Percentiles rank a stretch among this genome's conserved stretches.
These are phyloP conservation scores for Fusarium sp. DNA, from an alignment of 2,329 filamentous ascomycete genomes.

Conservation along the genomic window DNA sequence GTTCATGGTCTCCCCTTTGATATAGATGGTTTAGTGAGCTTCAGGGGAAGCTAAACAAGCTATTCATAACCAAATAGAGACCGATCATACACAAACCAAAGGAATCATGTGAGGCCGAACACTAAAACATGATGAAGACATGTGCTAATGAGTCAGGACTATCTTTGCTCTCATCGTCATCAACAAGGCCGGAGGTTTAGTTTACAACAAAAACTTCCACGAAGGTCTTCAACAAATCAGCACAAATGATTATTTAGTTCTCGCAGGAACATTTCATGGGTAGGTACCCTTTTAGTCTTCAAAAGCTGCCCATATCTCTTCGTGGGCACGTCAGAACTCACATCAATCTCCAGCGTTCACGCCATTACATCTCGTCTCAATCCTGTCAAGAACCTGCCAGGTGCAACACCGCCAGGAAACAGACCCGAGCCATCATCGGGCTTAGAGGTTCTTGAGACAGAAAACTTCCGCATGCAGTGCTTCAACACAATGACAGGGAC, in stretches of 20 bases:
- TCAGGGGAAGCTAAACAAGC: slow-evolving; percentile 22
- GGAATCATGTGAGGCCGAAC: slow-evolving; percentile 28
- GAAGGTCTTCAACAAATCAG: slow-evolving; percentile 86
- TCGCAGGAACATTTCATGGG: slow-evolving; percentile 98
- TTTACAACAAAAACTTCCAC: slow-evolving; percentile 96
- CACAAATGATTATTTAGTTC: slow-evolving; percentile 95
- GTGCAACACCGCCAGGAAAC: slow-evolving; percentile 51
- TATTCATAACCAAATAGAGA: slow-evolving; percentile 2
- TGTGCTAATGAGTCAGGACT: slow-evolving; percentile 67
- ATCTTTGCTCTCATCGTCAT: slow-evolving; percentile 96
- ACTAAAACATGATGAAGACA: neutral
- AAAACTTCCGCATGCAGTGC: slow-evolving; percentile 94
- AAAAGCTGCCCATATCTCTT: neutral
- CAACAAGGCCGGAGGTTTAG: slow-evolving; percentile 96
- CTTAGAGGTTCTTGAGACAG: slow-evolving; percentile 91
- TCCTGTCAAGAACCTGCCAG: slow-evolving; percentile 57
- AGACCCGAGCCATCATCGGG: slow-evolving; percentile 76
- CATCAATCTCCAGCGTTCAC: slow-evolving; percentile 63
- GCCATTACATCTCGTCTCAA: slow-evolving; percentile 73
- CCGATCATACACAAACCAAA: slow-evolving; percentile 7
- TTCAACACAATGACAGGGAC: slow-evolving; percentile 94
- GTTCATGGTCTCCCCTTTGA: slow-evolving; percentile 31
- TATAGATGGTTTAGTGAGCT: slow-evolving; percentile 38
- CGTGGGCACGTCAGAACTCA: slow-evolving; percentile 8
- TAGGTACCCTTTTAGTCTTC: slow-evolving; percentile 48